phyloP scores from a whole-genome alignment of 495 filamentous ascomycete genomes.

The Penicillium macrosclerotiorum region DNA sequence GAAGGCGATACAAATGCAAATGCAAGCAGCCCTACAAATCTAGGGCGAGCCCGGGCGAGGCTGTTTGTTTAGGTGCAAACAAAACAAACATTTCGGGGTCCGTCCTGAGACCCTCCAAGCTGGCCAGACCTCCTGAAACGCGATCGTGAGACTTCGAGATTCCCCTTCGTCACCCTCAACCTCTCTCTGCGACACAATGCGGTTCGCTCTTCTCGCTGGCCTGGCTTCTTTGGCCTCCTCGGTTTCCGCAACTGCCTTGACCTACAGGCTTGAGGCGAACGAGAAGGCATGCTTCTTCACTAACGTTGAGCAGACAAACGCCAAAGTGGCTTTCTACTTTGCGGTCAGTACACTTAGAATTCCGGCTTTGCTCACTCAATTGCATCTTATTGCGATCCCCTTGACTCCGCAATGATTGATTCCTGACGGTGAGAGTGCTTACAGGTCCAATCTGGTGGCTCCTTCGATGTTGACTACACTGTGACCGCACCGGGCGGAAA shows the following conservation, averaged over 20 bases:
- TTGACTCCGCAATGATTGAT: neutral
- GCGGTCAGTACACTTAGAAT: constrained; percentile 61
- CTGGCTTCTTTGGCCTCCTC: constrained; percentile 64
- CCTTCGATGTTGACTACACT: constrained; percentile 92
- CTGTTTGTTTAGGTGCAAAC: constrained; percentile 35
- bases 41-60: no score
- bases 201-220: constrained; percentile 43
- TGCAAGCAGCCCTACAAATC: no score
- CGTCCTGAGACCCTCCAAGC: constrained; percentile 32
- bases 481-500: constrained; percentile 82
- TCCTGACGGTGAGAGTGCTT: constrained; percentile 7
- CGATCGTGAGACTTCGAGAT: constrained; percentile 8
- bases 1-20: constrained; percentile 19
- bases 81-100: constrained; percentile 36
- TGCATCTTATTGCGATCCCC: neutral
- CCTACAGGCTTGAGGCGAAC: constrained; percentile 85
- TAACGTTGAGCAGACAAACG: constrained; percentile 61
- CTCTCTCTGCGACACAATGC: constrained; percentile 31
- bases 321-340: constrained; percentile 98
- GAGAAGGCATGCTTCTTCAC: constrained; percentile 96
- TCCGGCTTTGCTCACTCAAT: neutral
- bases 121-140: constrained; percentile 37
- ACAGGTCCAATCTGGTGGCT: constrained; percentile 93
- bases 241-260: constrained; percentile 79
- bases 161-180: constrained; percentile 5